phyloP scores from a whole-genome alignment of 192 early-diverging fungal genomes.

The Ambispora gerdemannii region DNA sequence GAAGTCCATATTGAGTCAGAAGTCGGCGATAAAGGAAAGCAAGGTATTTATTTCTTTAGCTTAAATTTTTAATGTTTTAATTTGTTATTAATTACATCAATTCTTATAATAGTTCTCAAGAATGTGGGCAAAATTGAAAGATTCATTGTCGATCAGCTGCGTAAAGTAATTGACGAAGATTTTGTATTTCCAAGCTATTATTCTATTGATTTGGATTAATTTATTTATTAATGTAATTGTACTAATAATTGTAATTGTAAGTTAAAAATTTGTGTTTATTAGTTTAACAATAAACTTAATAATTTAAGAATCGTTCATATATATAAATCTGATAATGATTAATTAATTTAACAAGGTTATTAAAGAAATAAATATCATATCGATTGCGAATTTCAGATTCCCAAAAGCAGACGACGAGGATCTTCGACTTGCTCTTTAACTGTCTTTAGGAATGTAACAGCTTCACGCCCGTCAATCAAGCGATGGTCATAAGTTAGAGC shows the following conservation, averaged over 20 bases:
- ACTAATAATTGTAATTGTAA: too few relatives aligned
- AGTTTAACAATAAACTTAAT: too few relatives aligned
- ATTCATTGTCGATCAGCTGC: slow-evolving; percentile 76
- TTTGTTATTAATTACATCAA: slow-evolving; percentile 1
- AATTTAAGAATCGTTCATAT: too few relatives aligned
- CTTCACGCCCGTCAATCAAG: slow-evolving; percentile 98
- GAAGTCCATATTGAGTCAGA: slow-evolving; percentile 62
- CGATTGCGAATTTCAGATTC: slow-evolving; percentile 66
- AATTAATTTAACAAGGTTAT: too few relatives aligned
- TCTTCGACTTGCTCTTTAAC: slow-evolving; percentile 97
- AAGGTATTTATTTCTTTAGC: slow-evolving; percentile 46
- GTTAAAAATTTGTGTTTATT: too few relatives aligned
- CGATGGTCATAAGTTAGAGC: slow-evolving; percentile 99
- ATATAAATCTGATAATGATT: too few relatives aligned
- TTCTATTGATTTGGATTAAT: slow-evolving; percentile 47
- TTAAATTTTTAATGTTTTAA: not conserved
- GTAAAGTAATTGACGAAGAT: slow-evolving; percentile 70
- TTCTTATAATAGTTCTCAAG: slow-evolving; percentile 57
- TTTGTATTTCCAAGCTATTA: slow-evolving; percentile 78
- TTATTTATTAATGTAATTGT: too few relatives aligned
- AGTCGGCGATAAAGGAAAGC: slow-evolving; percentile 63
- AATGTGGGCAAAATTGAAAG: slow-evolving; percentile 80
- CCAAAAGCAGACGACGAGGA: slow-evolving; percentile 85
- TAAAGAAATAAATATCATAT: too few relatives aligned
- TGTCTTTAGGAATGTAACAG: slow-evolving; percentile 96